Percentiles rank a stretch among this genome's conserved stretches.
Conservation (phyloP, 2,329 filamentous ascomycete genomes). For the Hawksworthiomyces lignivorus region DNA sequence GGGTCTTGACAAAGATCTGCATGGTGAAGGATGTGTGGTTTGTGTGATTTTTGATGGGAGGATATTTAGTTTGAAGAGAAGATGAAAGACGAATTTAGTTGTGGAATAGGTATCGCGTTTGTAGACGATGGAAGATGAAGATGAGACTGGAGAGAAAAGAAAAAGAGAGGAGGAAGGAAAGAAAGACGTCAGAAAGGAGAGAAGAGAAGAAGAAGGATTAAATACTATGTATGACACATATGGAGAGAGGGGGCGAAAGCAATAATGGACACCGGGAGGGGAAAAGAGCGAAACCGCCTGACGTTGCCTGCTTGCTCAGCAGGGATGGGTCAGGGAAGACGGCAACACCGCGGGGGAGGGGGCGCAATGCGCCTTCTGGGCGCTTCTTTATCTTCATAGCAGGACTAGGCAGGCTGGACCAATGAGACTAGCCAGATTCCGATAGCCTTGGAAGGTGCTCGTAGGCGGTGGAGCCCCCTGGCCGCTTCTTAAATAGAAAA, state of each 20-base stretch:
- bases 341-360: slow-evolving; percentile 3
- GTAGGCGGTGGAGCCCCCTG: slow-evolving; percentile 7
- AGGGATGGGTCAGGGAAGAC: not conserved
- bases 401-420: slow-evolving; percentile 1
- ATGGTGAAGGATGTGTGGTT: slow-evolving; percentile 38
- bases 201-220: slow-evolving; percentile 10
- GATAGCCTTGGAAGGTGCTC: slow-evolving; percentile 11
- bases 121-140: slow-evolving; percentile 19
- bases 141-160: slow-evolving; percentile 16
- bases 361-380: slow-evolving; percentile 8
- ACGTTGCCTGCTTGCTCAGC: slow-evolving; percentile 11
- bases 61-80: too few relatives aligned
- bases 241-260: slow-evolving; percentile 1
- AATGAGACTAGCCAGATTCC: slow-evolving; percentile 7
- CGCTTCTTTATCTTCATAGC: not conserved
- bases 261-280: slow-evolving; percentile 11
- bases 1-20: slow-evolving; percentile 98
- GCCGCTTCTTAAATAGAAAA: too few relatives aligned
- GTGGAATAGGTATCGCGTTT: not conserved
- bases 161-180: slow-evolving; percentile 4
- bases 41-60: slow-evolving; percentile 10
- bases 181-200: not conserved
- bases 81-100: too few relatives aligned
- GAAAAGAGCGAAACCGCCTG: slow-evolving; percentile 7
- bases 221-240: slow-evolving; percentile 5